These are phyloP conservation scores for Colletotrichum sidae DNA, from an alignment of 2,329 filamentous ascomycete species.

Conservation along the genomic window DNA sequence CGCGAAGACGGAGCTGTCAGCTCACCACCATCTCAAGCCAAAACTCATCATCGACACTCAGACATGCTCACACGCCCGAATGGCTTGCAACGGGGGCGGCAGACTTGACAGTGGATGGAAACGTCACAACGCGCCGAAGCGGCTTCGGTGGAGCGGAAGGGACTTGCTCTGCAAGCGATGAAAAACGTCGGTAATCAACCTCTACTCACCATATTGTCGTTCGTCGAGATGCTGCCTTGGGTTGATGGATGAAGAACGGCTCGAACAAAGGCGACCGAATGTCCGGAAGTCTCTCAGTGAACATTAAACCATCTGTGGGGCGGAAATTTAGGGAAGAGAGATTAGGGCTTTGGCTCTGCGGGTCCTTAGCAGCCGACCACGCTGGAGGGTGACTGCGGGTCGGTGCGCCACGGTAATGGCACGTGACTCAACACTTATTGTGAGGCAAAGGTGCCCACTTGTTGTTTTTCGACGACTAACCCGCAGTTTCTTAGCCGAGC, in stretches of 20 bases:
- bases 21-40: constrained; percentile 68
- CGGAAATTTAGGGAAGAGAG: constrained; percentile 39
- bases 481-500: too few species aligned
- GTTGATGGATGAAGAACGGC: constrained; percentile 13
- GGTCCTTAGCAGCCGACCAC: neutral
- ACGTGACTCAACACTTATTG: too few species aligned
- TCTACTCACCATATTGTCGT: constrained; percentile 37
- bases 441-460: too few species aligned
- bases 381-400: neutral
- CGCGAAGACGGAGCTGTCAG: neutral
- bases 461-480: too few species aligned
- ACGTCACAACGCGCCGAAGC: constrained; percentile 44
- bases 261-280: neutral
- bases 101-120: constrained; percentile 49
- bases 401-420: too few species aligned
- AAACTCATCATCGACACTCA: constrained; percentile 72
- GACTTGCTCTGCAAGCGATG: constrained; percentile 15
- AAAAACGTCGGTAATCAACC: constrained; percentile 15
- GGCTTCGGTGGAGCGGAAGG: constrained; percentile 12
- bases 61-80: constrained; percentile 55
- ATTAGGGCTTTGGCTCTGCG: constrained; percentile 21
- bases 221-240: constrained; percentile 36
- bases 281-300: neutral
- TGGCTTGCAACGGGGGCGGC: constrained; percentile 38
- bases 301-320: constrained; percentile 4